Base-by-base conservation (phyloP, 2,329 filamentous ascomycete species). In the Trichoderma koningii region DNA sequence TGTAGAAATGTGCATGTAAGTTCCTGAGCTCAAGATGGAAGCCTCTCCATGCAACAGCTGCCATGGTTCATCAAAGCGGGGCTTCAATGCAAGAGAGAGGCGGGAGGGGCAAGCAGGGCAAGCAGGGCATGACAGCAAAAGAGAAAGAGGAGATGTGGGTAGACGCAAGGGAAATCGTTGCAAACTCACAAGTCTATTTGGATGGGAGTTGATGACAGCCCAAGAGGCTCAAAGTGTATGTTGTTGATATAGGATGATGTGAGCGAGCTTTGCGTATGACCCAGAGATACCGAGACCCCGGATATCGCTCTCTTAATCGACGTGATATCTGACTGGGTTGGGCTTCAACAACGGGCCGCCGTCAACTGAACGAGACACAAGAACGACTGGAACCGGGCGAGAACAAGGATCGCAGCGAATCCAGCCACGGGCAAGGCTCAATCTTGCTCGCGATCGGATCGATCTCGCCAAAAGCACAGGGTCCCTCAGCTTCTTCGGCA, bases 51-150 rank as follows among this genome's bases (percentile, higher is more conserved):
- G 59, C 59, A 62, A 41, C 30, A 64, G 42, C 51, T 55, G 47
- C 51, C 23, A 57, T 19, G 53, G 53, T 56, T 57, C 53, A 19
- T 52, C n/a, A 57, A 64, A 64, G 62, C 53, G 62, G 62, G 62
- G 38, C 50, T 63, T 50, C 60, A 63, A 63, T 53, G 60, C 60
- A 48, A 38, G 50, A 26, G 28, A 44, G 38, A 7, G 19, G 23
- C 21, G 15, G 62, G 55, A 59, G 53, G 53, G 62, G 21, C 21
- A 23, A 23, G 21, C 21, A 23, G 52, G 53, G 57, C 41, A 64
- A 64, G 62, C 38, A 51, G 48, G 56, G 47, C 34, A 34, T 19
- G 44, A 5, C 15, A 44, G 41, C 21, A 17, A 51, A 30, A 38
- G 17, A 26, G 17, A 30, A 30, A n/a, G 41, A 48, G 19, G 10